These are phyloP conservation scores for Dictyostelium brefeldianum DNA, from an alignment of 78 protist genomes.

Conservation along the genomic window DNA sequence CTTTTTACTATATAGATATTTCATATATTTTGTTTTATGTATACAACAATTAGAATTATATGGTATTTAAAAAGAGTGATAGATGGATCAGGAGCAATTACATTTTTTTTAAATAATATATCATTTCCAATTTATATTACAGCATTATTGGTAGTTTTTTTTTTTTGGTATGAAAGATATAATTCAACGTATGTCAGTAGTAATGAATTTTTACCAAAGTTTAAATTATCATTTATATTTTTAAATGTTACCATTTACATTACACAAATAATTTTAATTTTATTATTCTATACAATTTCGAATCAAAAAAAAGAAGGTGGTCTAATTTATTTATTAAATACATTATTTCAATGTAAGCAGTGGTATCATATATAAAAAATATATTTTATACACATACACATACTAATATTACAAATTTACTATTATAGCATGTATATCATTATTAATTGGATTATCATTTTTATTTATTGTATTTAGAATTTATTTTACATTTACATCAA, in stretches of 20 bases:
- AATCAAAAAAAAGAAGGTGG: slow-evolving; percentile 47
- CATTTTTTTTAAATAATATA: slow-evolving; percentile 47
- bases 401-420: background rate
- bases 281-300: slow-evolving; percentile 25
- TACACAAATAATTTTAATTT: background rate
- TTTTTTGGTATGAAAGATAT: slow-evolving; percentile 69
- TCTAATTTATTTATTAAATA: slow-evolving; percentile 2
- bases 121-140: slow-evolving; percentile 55
- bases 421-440: slow-evolving; percentile 28
- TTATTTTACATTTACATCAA: slow-evolving; percentile 33
- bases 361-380: too few relatives aligned
- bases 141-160: slow-evolving; percentile 48
- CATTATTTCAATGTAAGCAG: slow-evolving; percentile 12
- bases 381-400: too few relatives aligned
- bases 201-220: slow-evolving; percentile 22
- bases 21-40: background rate
- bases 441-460: slow-evolving; percentile 46
- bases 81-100: slow-evolving; percentile 42
- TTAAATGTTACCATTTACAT: background rate
- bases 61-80: slow-evolving; percentile 47
- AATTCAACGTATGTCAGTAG: slow-evolving; percentile 48
- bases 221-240: slow-evolving; percentile 8
- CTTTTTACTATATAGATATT: background rate
- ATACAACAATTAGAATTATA: slow-evolving; percentile 21
- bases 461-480: slow-evolving; percentile 36